phyloP scores from a whole-genome alignment of 495 filamentous ascomycete species.

The Tuber calosporum region DNA sequence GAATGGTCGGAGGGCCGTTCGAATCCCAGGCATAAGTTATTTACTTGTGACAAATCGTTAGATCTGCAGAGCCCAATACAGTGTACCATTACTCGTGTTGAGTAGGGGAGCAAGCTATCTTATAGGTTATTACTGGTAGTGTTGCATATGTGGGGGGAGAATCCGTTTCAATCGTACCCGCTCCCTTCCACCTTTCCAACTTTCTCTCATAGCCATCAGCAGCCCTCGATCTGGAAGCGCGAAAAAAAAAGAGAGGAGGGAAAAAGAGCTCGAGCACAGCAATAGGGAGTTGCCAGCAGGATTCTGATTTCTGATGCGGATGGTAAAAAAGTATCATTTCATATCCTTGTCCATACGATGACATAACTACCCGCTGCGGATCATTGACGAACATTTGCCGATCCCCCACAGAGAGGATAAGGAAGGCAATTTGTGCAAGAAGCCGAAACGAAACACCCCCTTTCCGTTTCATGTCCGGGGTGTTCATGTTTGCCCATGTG shows the following conservation, averaged over 20 bases:
- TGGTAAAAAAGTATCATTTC: background rate
- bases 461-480: background rate
- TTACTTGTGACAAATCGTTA: background rate
- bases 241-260: too few species aligned
- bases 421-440: background rate
- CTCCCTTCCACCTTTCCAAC: background rate
- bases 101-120: background rate
- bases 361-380: slow-evolving; percentile 3
- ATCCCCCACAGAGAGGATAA: background rate
- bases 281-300: background rate
- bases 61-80: background rate
- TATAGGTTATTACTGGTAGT: background rate
- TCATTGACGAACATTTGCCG: background rate
- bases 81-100: background rate
- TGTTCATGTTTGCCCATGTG: background rate
- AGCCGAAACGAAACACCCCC: background rate
- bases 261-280: background rate
- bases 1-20: background rate
- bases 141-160: background rate
- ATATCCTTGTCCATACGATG: background rate
- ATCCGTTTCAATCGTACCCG: background rate
- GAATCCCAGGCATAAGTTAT: background rate
- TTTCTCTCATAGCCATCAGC: background rate
- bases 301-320: background rate
- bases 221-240: background rate